These are phyloP conservation scores for Lantana camara DNA, from an alignment of 257 asterid species.

Conservation along the genomic window DNA sequence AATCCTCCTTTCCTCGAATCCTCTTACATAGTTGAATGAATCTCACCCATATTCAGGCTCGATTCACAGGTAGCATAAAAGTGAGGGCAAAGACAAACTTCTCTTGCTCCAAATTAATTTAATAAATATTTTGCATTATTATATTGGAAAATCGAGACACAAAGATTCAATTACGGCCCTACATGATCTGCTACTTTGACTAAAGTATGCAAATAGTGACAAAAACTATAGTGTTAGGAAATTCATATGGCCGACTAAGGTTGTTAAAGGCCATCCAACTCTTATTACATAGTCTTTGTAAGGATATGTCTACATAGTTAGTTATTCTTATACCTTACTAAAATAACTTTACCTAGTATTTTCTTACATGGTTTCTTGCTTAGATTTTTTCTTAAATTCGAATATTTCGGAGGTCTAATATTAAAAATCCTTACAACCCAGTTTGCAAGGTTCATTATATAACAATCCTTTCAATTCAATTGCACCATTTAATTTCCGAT, in stretches of 20 bases:
- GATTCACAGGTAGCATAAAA: slow-evolving; percentile 32
- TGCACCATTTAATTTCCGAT: no score
- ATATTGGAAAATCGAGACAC: background rate
- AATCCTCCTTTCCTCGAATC: slow-evolving; percentile 25
- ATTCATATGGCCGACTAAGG: slow-evolving; percentile 30
- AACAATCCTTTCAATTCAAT: no score
- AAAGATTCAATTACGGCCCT: slow-evolving; percentile 2
- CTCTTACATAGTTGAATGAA: slow-evolving; percentile 35
- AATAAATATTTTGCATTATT: slow-evolving; percentile 11
- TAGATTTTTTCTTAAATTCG: no score
- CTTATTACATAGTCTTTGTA: background rate
- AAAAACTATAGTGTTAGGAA: background rate
- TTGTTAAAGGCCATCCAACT: slow-evolving; percentile 34
- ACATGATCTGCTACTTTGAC: background rate
- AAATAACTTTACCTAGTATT: no score
- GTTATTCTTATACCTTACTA: no score
- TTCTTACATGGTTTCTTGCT: no score
- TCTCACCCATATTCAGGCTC: slow-evolving; percentile 21
- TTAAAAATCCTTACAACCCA: no score
- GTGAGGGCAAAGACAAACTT: slow-evolving; percentile 34
- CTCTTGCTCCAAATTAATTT: slow-evolving; percentile 23
- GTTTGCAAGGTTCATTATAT: no score
- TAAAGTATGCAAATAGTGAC: slow-evolving; percentile 11
- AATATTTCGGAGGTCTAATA: no score
- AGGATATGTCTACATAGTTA: no score